Evolutionary conservation across 202 grass and related monocot species (phyloP).

Genomic region (Panicum hallii): DNA sequence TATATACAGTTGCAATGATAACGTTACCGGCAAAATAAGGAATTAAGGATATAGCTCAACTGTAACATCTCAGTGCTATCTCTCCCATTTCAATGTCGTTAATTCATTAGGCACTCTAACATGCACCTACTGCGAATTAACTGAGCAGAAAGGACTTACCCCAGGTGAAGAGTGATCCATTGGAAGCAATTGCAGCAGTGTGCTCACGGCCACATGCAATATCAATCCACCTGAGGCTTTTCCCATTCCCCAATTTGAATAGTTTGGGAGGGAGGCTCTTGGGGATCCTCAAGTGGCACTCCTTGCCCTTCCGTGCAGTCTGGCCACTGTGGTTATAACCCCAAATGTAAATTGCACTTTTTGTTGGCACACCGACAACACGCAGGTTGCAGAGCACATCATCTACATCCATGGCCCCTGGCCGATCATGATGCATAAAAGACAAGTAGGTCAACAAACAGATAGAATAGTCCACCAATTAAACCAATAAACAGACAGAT

Average conservation of each 20-base stretch:
- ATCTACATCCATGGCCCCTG: constrained; percentile 69
- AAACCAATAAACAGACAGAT: constrained; percentile 30
- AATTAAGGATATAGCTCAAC: constrained; percentile 15
- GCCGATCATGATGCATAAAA: constrained; percentile 10
- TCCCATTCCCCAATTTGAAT: constrained; percentile 56
- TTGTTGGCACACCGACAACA: constrained; percentile 54
- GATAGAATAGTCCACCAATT: neutral
- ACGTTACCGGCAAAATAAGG: neutral
- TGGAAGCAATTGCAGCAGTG: constrained; percentile 84
- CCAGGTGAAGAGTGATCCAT: constrained; percentile 91
- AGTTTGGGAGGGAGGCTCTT: constrained; percentile 78
- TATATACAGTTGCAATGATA: constrained; percentile 18
- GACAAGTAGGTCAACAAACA: constrained; percentile 5
- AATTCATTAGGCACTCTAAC: constrained; percentile 1
- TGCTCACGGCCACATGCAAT: constrained; percentile 87
- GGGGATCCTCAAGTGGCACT: constrained; percentile 83
- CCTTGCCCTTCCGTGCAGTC: constrained; percentile 75
- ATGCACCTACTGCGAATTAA: neutral
- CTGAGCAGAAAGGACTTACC: constrained; percentile 52
- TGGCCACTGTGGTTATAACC: constrained; percentile 95
- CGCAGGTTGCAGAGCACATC: constrained; percentile 58
- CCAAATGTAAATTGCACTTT: constrained; percentile 94
- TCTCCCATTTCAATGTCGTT: neutral
- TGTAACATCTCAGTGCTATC: constrained; percentile 7
- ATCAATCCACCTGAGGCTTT: constrained; percentile 78